Evolutionary conservation across 1,284 basidiomycete genomes (phyloP), one percentile per base, ranked within the genome.

Genomic region (Fomitopsis betulina): DNA sequence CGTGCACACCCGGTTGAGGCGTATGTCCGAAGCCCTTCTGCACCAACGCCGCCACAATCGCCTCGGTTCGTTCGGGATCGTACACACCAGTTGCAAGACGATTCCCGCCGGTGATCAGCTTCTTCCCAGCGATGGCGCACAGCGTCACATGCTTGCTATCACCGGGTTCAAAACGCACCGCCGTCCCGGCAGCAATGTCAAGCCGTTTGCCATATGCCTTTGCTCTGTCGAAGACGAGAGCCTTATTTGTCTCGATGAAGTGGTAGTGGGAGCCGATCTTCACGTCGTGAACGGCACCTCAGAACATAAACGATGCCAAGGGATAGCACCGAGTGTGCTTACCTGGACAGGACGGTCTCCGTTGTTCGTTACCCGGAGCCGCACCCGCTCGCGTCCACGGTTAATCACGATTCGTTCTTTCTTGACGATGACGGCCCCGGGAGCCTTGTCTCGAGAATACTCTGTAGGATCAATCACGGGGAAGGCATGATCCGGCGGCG

Each of bases 161-260:
- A 8, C 95, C 95, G 0, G 97, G 96, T 70, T 99, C 97, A 70
- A 99, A 99, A 19, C 97, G 87, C 5, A 98, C 91, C 1, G 97
- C 96, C 0, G 95, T 98, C 7, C 94, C 96, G 0, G 97, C 89
- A 0, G 95, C 79, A 54, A 98, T 96, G 71, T 99, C 94, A 3
- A 99, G 84, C 17, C 92, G 84, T 67, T 85, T 94, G 4, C 92
- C 93, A 60, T 96, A 89, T 0, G 94, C 84, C 56, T 85, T 79
- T 1, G 75, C 75, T 15, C 97, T 87, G 73, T 98, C 94, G 67
- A 99, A 98, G 2, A 78, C 77, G 7, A 99, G 82, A 0, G 83
- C 78, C 1, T 84, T 75, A 74, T 99, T 99, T 15, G 91, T 91
- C 75, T 98, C 96, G 63, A 91, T 81, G 75, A 99, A 97, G 59